Evolutionary conservation across 2,329 filamentous ascomycete species (phyloP).

Genomic region (Trichoderma cornu-damae): DNA sequence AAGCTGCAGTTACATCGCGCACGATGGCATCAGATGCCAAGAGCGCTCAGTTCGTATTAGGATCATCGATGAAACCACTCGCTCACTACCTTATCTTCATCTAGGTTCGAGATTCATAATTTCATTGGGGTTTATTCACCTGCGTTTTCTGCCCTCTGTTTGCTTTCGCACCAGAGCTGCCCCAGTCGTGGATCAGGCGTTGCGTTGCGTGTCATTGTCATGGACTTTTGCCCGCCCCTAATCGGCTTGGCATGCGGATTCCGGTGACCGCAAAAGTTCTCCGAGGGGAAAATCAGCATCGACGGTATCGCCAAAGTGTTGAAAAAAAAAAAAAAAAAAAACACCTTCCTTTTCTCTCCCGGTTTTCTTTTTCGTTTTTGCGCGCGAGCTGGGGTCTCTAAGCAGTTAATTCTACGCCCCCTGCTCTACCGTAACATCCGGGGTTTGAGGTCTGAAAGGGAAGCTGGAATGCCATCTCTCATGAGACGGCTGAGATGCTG

Average conservation of each 20-base stretch:
- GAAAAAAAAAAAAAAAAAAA: too few relatives aligned
- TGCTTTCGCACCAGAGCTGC: background rate
- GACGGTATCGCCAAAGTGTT: background rate
- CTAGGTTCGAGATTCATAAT: background rate
- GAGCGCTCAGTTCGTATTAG: background rate
- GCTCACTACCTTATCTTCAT: background rate
- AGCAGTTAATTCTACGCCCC: too few relatives aligned
- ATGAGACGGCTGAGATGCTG: background rate
- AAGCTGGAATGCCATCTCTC: background rate
- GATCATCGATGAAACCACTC: background rate
- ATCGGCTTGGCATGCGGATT: background rate
- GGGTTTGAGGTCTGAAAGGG: constrained; percentile 11
- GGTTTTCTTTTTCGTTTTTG: background rate
- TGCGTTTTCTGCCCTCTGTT: background rate
- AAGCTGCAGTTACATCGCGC: constrained; percentile 3
- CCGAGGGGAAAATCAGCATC: background rate
- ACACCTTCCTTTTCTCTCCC: constrained; percentile 17
- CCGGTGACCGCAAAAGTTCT: constrained; percentile 6
- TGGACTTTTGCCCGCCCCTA: constrained; percentile 1
- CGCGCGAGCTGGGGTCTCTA: too few relatives aligned
- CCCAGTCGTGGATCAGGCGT: background rate
- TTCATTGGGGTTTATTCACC: background rate
- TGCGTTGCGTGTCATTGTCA: background rate
- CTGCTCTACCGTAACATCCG: background rate
- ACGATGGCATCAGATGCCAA: background rate